A percentile compares a stretch with the other conserved stretches of the same genome.
phyloP scores from a whole-genome alignment of 2,329 filamentous ascomycete species.

The Curvularia sp. region DNA sequence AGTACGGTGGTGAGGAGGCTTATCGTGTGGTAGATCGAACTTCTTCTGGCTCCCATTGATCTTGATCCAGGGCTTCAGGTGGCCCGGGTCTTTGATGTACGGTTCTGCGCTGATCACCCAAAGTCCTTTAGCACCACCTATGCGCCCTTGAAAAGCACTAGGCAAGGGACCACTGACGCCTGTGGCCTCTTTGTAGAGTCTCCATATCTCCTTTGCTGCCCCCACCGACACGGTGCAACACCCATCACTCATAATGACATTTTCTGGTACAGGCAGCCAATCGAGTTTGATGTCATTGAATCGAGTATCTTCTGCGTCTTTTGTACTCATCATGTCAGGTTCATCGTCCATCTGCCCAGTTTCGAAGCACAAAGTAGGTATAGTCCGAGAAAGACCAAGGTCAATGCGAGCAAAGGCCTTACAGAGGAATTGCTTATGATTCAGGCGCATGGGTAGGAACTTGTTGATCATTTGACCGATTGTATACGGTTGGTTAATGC shows the following conservation, averaged over 20 bases:
- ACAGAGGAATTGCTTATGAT: constrained; percentile 47
- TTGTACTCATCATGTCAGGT: constrained; percentile 42
- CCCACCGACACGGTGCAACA: constrained; percentile 69
- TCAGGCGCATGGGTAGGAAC: constrained; percentile 49
- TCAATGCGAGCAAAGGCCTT: constrained; percentile 55
- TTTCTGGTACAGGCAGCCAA: constrained; percentile 27
- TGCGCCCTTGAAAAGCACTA: constrained; percentile 70
- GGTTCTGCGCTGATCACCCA: constrained; percentile 68
- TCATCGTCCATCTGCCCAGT: constrained; percentile 47
- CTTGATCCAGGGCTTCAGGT: constrained; percentile 67
- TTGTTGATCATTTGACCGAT: constrained; percentile 48
- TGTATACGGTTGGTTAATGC: constrained; percentile 28
- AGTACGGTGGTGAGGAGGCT: constrained; percentile 62
- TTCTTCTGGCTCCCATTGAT: constrained; percentile 72
- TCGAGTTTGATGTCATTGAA: constrained; percentile 47
- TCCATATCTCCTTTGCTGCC: constrained; percentile 62
- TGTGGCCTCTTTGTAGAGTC: constrained; percentile 58
- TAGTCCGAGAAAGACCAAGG: constrained; percentile 53
- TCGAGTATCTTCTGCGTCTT: constrained; percentile 39
- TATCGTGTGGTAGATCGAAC: constrained; percentile 61
- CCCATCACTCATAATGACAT: constrained; percentile 58
- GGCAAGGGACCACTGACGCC: constrained; percentile 71
- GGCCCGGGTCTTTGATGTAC: constrained; percentile 51
- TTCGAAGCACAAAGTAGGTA: constrained; percentile 46
- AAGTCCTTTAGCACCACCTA: constrained; percentile 77